These are phyloP conservation scores for Purshia tridentata DNA, from an alignment of 306 rosid species.

Conservation along the genomic window DNA sequence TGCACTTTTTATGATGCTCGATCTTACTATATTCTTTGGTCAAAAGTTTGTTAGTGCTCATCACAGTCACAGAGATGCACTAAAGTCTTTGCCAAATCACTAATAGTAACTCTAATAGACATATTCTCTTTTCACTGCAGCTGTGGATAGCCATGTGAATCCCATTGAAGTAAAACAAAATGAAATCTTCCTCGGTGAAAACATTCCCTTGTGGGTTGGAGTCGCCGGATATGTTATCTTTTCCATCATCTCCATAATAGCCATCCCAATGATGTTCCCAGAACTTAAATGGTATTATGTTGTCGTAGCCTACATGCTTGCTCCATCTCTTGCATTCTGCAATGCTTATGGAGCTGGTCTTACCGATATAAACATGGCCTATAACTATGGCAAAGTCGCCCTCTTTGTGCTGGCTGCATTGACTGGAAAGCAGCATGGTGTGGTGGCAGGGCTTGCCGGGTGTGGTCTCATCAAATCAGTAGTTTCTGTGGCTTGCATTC, in stretches of 20 bases:
- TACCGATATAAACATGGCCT: conserved; percentile 93
- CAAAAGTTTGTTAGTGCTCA: not conserved
- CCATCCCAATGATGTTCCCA: conserved; percentile 63
- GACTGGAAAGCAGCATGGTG: conserved; percentile 41
- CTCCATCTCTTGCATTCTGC: conserved; percentile 93
- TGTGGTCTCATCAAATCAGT: conserved; percentile 79
- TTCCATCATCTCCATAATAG: conserved; percentile 43
- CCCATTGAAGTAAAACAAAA: conserved; percentile 39
- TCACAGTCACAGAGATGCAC: not conserved
- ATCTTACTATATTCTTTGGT: not conserved
- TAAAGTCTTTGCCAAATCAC: not conserved
- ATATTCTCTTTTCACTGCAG: conserved; percentile 24
- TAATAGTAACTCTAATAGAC: not conserved
- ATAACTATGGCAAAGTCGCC: conserved; percentile 87
- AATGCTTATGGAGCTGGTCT: conserved; percentile 95
- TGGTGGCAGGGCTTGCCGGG: conserved; percentile 64
- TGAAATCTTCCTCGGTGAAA: conserved; percentile 61
- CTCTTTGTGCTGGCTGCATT: conserved; percentile 72
- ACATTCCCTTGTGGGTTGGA: conserved; percentile 63
- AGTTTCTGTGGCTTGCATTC: conserved; percentile 69
- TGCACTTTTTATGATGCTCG: too few species aligned
- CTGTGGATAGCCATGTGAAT: conserved; percentile 25
- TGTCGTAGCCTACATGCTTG: conserved; percentile 45
- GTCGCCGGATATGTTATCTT: conserved; percentile 32
- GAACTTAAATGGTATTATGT: conserved; percentile 55